These are phyloP conservation scores for Fonsecaea multimorphosa DNA, from an alignment of 2,329 filamentous ascomycete species.

Conservation along the genomic window DNA sequence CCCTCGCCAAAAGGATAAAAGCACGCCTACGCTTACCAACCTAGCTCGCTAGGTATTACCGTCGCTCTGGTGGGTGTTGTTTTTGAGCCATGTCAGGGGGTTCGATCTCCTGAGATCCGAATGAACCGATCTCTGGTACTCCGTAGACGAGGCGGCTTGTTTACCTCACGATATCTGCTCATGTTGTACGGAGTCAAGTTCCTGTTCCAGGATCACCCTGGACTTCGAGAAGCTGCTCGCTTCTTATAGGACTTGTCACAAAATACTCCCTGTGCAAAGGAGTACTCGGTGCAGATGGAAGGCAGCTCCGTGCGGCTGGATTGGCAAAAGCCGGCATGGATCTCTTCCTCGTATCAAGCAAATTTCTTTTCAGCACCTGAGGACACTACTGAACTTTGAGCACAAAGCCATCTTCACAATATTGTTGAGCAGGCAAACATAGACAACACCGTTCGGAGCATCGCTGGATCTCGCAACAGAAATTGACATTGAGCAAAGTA, in stretches of 20 bases:
- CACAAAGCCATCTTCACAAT: neutral
- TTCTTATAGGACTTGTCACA: neutral
- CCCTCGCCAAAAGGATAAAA: neutral
- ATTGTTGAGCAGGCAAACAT: neutral
- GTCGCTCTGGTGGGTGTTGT: neutral
- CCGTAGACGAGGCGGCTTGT: neutral
- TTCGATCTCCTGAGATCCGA: neutral
- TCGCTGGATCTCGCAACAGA: neutral
- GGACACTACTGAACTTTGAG: neutral
- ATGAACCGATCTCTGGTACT: constrained; percentile 10
- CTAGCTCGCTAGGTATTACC: too few relatives aligned
- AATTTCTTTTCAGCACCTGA: neutral
- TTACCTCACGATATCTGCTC: neutral
- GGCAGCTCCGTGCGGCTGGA: neutral
- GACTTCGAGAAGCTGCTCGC: neutral
- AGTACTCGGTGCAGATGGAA: neutral
- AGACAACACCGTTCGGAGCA: neutral
- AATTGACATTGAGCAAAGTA: neutral
- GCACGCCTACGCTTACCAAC: neutral
- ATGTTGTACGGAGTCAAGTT: neutral
- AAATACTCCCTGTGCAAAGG: neutral
- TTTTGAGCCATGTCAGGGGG: neutral
- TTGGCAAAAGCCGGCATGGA: neutral
- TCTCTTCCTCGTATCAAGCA: neutral
- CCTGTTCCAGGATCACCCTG: neutral